Base-by-base conservation (phyloP, 1,139 yeast species). In the Tardiomyces depauwii region DNA sequence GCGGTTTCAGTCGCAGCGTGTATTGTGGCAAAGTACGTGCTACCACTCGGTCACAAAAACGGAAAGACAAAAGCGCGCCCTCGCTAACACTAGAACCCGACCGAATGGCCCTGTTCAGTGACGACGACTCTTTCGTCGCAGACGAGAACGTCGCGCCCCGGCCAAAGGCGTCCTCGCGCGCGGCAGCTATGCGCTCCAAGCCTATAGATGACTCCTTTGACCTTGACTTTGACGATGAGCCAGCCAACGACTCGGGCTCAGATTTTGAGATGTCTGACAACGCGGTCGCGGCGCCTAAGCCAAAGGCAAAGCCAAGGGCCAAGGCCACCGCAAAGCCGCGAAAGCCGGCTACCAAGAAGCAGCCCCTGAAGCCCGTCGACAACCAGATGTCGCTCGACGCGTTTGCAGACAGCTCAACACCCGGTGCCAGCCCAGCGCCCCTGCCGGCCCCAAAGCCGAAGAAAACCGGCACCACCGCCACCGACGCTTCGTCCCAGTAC, bases 401-500 rank as follows among this genome's bases (percentile, higher is more conserved):
- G 14, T n/a, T 42, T 14, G 27, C 52, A 19, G 43, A 23, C 50
- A 11, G 28, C 27, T 13, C 42, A 42, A 18, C 44, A 49, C 27
- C 42, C 54, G 11, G 44, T 50, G 18, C 46, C 25, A 16, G 42
- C 27, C 28, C 48, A 19, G 18, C 2, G 9, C 19, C 14, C 5
- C 3, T 14, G 18, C 41, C 25, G 11, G 40, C 46, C 12, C 49
- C 50, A 27, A 45, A 52, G 21, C 44, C 45, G 27, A 48, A 53
- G 30, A 71, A 72, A 52, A 10, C n/a, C n/a, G 36, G 16, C n/a
- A 12, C 36, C 36, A 11, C 36, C 36, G 10, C 36, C 36, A 30
- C 5, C 16, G 63, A 72, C 41, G 82, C 80, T 12, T 82, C 96
- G 9, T 84, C 83, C 45, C 91, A 86, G 57, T 93, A 93, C 66